Conservation (phyloP, 2,329 filamentous ascomycete genomes). For the Ceratocystis ficicola region DNA sequence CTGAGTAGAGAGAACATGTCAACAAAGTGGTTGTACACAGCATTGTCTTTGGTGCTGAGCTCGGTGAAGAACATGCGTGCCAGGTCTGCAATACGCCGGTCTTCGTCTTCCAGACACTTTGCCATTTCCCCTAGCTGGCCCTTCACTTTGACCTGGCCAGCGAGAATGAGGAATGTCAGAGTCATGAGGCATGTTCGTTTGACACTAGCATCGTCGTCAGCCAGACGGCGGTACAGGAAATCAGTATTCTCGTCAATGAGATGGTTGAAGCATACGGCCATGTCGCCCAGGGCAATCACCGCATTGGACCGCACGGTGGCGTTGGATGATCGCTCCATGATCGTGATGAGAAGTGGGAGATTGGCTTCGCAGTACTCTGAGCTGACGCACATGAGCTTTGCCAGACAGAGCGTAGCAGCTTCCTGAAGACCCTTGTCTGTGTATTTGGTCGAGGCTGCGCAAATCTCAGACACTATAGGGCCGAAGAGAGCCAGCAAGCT, state of each 20-base stretch:
- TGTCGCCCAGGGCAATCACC: conserved; percentile 92
- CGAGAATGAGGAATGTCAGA: conserved; percentile 88
- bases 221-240: conserved; percentile 86
- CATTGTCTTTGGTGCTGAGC: conserved; percentile 94
- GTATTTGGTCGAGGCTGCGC: conserved; percentile 86
- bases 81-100: conserved; percentile 85
- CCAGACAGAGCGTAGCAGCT: conserved; percentile 83
- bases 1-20: conserved; percentile 95
- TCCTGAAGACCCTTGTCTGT: conserved; percentile 82
- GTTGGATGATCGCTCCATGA: conserved; percentile 87
- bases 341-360: conserved; percentile 86
- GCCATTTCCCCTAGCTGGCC: conserved; percentile 98
- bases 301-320: conserved; percentile 90
- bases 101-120: conserved; percentile 93
- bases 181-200: conserved; percentile 99
- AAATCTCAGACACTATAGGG: conserved; percentile 83
- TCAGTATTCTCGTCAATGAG: conserved; percentile 98
- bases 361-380: conserved; percentile 93
- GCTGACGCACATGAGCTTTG: conserved; percentile 97
- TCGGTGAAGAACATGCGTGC: conserved; percentile 98
- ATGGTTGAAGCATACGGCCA: conserved; percentile 99
- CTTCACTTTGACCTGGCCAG: conserved; percentile 98
- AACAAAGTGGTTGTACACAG: conserved; percentile 98
- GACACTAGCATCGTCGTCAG: conserved; percentile 76
- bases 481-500: conserved; percentile 86